A percentile compares a stretch with the other conserved stretches of the same genome.
Evolutionary conservation across 1,284 basidiomycete species (phyloP).

Genomic region (Irpex lacteus): DNA sequence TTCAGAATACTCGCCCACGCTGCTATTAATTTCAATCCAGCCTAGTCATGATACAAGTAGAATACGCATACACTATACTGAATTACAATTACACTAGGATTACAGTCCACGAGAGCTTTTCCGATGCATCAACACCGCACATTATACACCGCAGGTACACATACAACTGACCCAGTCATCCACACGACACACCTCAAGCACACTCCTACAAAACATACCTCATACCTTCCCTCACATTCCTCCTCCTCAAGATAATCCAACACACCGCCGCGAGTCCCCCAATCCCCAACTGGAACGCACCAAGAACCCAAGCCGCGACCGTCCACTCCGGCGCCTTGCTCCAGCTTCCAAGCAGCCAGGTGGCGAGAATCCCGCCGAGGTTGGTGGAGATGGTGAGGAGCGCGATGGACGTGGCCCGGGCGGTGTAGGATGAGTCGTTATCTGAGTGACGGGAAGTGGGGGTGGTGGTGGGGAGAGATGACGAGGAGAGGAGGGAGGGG

Average conservation of each 20-base stretch:
- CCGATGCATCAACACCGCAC: no score
- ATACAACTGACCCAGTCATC: no score
- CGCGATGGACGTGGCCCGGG: constrained; percentile 61
- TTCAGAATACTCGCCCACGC: no score
- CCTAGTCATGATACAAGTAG: no score
- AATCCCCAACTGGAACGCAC: constrained; percentile 15
- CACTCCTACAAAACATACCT: no score
- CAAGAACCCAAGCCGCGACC: constrained; percentile 7
- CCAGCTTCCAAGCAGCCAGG: constrained; percentile 34
- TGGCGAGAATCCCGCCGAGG: constrained; percentile 58
- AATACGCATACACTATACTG: no score
- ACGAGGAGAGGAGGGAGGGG: constrained; percentile 36
- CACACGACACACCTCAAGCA: no score
- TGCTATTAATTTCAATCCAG: no score
- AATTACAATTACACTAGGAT: no score
- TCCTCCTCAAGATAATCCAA: constrained; percentile 3
- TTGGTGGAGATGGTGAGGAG: constrained; percentile 69
- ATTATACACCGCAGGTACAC: no score
- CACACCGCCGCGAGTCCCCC: constrained; percentile 4
- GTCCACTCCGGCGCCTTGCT: constrained; percentile 12
- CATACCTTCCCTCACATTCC: neutral
- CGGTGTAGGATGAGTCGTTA: constrained; percentile 41
- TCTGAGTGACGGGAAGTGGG: neutral
- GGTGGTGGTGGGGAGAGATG: neutral
- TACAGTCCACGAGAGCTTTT: no score